phyloP scores from a whole-genome alignment of 2,329 filamentous ascomycete genomes.

The Malbranchea zuffiana region DNA sequence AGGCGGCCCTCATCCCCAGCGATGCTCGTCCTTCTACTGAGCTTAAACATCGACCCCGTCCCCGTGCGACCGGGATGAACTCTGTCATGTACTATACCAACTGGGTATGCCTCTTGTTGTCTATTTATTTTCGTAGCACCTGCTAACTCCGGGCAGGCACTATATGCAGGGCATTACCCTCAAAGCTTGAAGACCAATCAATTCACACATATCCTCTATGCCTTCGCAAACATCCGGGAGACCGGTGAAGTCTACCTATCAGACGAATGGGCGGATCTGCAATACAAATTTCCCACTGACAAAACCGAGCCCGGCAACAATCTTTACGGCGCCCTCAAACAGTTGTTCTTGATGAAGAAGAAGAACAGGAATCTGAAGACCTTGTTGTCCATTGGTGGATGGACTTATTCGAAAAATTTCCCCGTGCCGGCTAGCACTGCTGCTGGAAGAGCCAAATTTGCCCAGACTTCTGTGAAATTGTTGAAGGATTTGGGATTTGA shows the following conservation, averaged over 20 bases:
- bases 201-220: slow-evolving; percentile 80
- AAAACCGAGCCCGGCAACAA: slow-evolving; percentile 61
- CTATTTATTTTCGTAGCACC: neutral
- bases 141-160: slow-evolving; percentile 46
- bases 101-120: slow-evolving; percentile 8
- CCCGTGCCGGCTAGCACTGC: slow-evolving; percentile 51
- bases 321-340: slow-evolving; percentile 66
- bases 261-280: slow-evolving; percentile 56
- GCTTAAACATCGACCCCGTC: neutral
- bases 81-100: slow-evolving; percentile 13
- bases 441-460: slow-evolving; percentile 52
- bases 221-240: slow-evolving; percentile 75
- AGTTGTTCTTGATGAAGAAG: slow-evolving; percentile 66
- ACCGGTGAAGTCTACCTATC: slow-evolving; percentile 68
- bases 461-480: slow-evolving; percentile 57
- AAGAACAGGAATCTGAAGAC: slow-evolving; percentile 64
- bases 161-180: slow-evolving; percentile 77
- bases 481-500: slow-evolving; percentile 66
- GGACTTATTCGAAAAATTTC: slow-evolving; percentile 68
- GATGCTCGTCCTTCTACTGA: no score
- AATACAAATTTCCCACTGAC: slow-evolving; percentile 60
- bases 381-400: slow-evolving; percentile 77
- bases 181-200: slow-evolving; percentile 70
- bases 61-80: slow-evolving; percentile 7
- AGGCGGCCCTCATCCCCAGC: slow-evolving; percentile 3